Evolutionary conservation across 345 rosid genomes (phyloP).

Genomic region (Salix udensis): DNA sequence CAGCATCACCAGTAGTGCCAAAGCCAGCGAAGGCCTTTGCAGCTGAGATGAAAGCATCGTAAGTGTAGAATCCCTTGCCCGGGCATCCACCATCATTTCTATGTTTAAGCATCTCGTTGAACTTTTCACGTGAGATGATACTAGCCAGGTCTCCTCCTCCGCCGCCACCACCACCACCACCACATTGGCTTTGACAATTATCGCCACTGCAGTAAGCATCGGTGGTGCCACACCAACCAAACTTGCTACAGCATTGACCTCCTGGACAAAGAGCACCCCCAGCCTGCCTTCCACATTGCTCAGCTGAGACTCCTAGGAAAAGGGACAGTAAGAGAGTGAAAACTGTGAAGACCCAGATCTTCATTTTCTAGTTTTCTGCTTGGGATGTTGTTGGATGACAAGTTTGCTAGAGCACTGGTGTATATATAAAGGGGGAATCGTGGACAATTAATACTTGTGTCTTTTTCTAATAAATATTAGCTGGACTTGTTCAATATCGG

Average conservation of each 20-base stretch:
- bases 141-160: conserved; percentile 7
- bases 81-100: conserved; percentile 14
- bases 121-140: neutral
- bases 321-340: neutral
- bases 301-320: neutral
- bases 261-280: conserved; percentile 17
- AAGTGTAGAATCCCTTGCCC: conserved; percentile 17
- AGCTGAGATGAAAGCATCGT: conserved; percentile 19
- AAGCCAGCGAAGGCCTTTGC: conserved; percentile 15
- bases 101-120: conserved; percentile 16
- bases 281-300: conserved; percentile 23
- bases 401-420: neutral
- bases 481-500: neutral
- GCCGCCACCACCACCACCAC: neutral
- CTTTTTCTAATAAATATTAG: neutral
- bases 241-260: conserved; percentile 17
- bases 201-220: neutral
- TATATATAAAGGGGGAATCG: neutral
- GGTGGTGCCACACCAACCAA: conserved; percentile 20
- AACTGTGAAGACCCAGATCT: neutral
- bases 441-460: neutral
- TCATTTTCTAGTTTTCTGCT: neutral
- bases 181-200: conserved; percentile 20
- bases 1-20: conserved; percentile 12
- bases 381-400: neutral